Evolutionary conservation across 257 asterid genomes (phyloP).

Genomic region (Solanum bukasovii): DNA sequence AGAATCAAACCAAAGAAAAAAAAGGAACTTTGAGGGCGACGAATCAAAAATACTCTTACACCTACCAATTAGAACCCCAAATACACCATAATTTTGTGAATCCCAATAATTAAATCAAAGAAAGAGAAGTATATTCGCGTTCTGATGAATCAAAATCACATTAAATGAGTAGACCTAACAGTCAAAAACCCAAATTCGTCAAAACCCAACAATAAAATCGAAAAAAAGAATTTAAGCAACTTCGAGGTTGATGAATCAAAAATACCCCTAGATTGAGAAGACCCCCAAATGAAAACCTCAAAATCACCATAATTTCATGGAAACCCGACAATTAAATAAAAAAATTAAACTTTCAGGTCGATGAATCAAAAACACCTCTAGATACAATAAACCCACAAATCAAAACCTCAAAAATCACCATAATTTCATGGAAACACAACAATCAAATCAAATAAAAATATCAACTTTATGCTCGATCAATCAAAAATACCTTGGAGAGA

Average conservation of each 20-base stretch:
- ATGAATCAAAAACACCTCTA: not conserved
- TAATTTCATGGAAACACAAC: not conserved
- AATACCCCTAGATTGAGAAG: not conserved
- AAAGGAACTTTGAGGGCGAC: not conserved
- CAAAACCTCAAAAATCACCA: not conserved
- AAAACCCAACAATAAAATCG: not conserved
- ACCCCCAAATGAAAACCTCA: not conserved
- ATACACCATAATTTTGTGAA: not conserved
- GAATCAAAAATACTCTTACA: not conserved
- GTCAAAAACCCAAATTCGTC: not conserved
- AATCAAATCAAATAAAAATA: not conserved
- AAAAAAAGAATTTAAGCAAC: not conserved
- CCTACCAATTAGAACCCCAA: not conserved
- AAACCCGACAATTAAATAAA: not conserved
- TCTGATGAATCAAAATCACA: not conserved
- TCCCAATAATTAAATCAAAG: not conserved
- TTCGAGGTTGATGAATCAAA: too few relatives aligned
- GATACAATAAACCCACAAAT: not conserved
- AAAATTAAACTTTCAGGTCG: not conserved
- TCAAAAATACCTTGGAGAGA: conserved; percentile 41
- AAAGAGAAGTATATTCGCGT: too few relatives aligned
- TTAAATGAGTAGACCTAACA: not conserved
- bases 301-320: not conserved
- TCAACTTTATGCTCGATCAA: not conserved
- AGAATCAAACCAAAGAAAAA: not conserved